Evolutionary conservation across 768 basidiomycete species (phyloP).

Genomic region (Serendipita sp.): DNA sequence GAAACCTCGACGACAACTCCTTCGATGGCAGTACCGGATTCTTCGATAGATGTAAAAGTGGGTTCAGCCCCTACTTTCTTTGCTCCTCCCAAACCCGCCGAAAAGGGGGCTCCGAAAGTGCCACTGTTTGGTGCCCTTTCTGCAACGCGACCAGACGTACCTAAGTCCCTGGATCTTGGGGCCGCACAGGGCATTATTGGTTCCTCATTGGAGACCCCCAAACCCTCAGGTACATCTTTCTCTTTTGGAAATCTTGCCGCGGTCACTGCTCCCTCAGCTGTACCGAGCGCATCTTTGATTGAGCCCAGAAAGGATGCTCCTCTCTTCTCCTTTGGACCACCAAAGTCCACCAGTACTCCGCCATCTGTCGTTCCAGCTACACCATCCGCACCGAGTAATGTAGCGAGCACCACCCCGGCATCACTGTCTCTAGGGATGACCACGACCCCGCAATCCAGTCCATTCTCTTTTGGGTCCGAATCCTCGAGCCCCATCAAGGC

Average conservation of each 20-base stretch:
- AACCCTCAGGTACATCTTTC: not conserved
- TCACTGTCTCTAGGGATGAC: not conserved
- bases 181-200: no score
- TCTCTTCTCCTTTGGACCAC: not conserved
- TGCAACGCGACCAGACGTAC: not conserved
- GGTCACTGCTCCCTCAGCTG: not conserved
- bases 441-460: not conserved
- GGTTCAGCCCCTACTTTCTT: not conserved
- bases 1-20: no score
- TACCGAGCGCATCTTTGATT: not conserved
- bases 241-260: not conserved
- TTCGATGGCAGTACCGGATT: no score
- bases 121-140: not conserved
- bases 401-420: not conserved
- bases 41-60: no score
- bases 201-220: not conserved
- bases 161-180: not conserved
- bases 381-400: no score
- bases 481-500: not conserved
- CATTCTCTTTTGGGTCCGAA: conserved; percentile 2
- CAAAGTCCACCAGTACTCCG: not conserved
- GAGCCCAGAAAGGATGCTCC: no score
- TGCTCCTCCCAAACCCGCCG: not conserved
- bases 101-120: not conserved
- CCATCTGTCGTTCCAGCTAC: not conserved